Conservation (phyloP, 2,329 filamentous ascomycete species). For the Rugonectria rugulosa region DNA sequence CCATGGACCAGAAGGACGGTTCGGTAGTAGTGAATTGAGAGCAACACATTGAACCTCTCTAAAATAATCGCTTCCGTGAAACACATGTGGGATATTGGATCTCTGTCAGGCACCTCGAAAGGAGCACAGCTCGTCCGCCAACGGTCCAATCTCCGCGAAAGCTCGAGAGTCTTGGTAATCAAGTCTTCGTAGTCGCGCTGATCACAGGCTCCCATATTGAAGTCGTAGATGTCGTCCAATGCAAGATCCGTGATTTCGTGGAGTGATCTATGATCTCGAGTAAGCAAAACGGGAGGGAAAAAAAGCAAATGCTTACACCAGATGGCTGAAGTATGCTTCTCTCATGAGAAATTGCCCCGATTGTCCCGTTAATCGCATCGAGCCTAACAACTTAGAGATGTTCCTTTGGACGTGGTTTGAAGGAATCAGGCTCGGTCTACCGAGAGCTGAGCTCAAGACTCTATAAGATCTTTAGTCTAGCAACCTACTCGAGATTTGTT, state of each 20-base stretch:
- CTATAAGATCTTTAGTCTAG: neutral
- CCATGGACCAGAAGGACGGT: slow-evolving; percentile 12
- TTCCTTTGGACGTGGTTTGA: slow-evolving; percentile 17
- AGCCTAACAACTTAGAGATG: slow-evolving; percentile 13
- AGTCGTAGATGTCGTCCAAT: slow-evolving; percentile 29
- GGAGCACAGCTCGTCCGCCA: slow-evolving; percentile 19
- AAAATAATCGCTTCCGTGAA: slow-evolving; percentile 5
- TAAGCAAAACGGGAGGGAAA: neutral
- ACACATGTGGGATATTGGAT: slow-evolving; percentile 14
- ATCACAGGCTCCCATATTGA: slow-evolving; percentile 27
- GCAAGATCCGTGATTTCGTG: slow-evolving; percentile 30
- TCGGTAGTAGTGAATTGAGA: slow-evolving; percentile 55
- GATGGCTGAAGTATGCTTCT: slow-evolving; percentile 27
- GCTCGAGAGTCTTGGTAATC: slow-evolving; percentile 26
- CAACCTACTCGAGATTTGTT: neutral
- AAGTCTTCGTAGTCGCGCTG: slow-evolving; percentile 20
- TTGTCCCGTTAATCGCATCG: slow-evolving; percentile 3
- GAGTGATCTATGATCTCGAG: slow-evolving; percentile 16
- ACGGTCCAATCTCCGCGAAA: slow-evolving; percentile 27
- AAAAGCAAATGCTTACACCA: slow-evolving; percentile 18
- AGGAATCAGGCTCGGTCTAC: slow-evolving; percentile 24
- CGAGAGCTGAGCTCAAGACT: slow-evolving; percentile 19
- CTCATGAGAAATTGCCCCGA: neutral
- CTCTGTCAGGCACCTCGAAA: slow-evolving; percentile 13
- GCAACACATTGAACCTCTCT: slow-evolving; percentile 27